These are phyloP conservation scores for Plenodomus biglobosus DNA, from an alignment of 2,329 filamentous ascomycete species.

Conservation along the genomic window DNA sequence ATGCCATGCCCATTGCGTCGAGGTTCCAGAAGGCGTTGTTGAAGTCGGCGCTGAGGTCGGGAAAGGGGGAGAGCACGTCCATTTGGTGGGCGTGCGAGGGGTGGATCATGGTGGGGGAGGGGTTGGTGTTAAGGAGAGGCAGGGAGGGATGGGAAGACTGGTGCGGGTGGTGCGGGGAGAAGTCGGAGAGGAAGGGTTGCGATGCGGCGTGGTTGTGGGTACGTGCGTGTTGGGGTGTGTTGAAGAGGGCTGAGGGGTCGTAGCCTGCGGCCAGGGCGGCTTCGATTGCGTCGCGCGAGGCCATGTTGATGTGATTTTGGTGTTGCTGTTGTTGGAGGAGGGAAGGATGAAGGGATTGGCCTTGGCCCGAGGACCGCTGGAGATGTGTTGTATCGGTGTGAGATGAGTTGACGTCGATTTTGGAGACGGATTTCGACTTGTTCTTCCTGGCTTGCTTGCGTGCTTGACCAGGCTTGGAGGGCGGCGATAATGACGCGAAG, in stretches of 20 bases:
- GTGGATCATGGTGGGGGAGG: conserved; percentile 33
- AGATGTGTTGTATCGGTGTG: conserved; percentile 26
- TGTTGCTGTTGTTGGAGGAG: conserved; percentile 24
- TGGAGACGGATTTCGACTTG: conserved; percentile 42
- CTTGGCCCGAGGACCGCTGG: conserved; percentile 23
- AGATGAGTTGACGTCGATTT: conserved; percentile 28
- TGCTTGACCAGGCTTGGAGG: conserved; percentile 50
- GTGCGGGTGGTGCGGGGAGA: conserved; percentile 24
- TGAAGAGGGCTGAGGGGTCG: conserved; percentile 34
- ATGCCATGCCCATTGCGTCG: conserved; percentile 31
- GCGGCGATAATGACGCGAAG: conserved; percentile 76
- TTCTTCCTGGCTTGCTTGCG: conserved; percentile 55
- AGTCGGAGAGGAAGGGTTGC: conserved; percentile 51
- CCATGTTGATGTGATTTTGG: conserved; percentile 33
- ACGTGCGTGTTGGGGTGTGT: conserved; percentile 20
- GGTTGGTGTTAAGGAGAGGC: conserved; percentile 43
- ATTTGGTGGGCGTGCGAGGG: conserved; percentile 35
- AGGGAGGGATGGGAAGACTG: conserved; percentile 34
- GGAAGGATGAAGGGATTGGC: conserved; percentile 26
- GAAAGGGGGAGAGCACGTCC: conserved; percentile 31
- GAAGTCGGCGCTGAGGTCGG: conserved; percentile 38
- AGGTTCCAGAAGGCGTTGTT: conserved; percentile 38
- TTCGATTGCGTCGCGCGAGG: conserved; percentile 33
- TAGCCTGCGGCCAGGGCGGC: conserved; percentile 29
- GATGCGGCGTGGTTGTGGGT: conserved; percentile 22